Evolutionary conservation across 768 basidiomycete species (phyloP).

Genomic region (Tricholoma bakamatsutake): DNA sequence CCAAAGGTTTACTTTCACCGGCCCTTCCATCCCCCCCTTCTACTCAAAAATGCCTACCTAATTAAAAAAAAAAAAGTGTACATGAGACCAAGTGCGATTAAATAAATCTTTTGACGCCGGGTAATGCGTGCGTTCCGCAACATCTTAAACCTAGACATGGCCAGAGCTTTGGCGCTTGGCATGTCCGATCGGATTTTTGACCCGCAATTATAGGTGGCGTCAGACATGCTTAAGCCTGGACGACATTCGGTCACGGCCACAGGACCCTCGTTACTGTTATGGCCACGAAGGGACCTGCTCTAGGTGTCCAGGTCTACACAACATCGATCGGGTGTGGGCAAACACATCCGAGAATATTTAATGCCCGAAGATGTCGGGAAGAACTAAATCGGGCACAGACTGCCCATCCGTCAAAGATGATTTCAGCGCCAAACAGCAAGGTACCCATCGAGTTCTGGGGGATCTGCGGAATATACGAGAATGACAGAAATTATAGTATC

Average conservation of each 20-base stretch:
- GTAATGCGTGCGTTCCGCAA: not conserved
- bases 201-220: not conserved
- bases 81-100: not conserved
- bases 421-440: not conserved
- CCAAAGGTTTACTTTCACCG: too few species aligned
- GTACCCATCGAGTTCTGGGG: not conserved
- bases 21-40: too few species aligned
- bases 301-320: not conserved
- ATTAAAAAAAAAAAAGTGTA: not conserved
- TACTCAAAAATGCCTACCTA: too few species aligned
- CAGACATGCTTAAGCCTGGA: not conserved
- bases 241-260: not conserved
- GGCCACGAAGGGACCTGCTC: not conserved
- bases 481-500: too few species aligned
- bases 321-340: not conserved
- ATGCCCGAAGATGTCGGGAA: not conserved
- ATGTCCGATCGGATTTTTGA: slow-evolving; percentile 8
- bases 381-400: not conserved
- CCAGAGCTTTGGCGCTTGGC: slow-evolving; percentile 10
- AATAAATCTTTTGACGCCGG: slow-evolving; percentile 1
- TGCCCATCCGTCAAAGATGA: not conserved
- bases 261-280: not conserved
- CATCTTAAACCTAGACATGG: not conserved
- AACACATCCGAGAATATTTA: not conserved
- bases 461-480: too few species aligned